Percentiles rank a stretch among this genome's conserved stretches.
Conservation (phyloP, 2,329 filamentous ascomycete genomes). For the Penicillium sp. region DNA sequence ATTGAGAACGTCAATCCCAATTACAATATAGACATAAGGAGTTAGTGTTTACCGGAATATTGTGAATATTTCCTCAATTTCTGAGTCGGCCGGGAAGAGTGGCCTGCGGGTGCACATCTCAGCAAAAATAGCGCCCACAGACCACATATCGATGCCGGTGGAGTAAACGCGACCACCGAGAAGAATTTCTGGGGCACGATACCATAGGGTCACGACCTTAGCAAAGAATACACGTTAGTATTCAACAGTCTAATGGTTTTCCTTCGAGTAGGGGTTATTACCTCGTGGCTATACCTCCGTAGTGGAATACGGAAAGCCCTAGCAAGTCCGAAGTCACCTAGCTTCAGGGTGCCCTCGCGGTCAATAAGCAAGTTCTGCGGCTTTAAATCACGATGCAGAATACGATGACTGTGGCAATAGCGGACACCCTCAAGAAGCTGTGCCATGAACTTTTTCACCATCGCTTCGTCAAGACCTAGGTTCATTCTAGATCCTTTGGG, state of each 20-base stretch:
- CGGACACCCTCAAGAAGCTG: slow-evolving; percentile 74
- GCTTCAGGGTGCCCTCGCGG: slow-evolving; percentile 75
- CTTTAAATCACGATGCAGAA: slow-evolving; percentile 81
- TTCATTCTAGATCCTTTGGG: slow-evolving; percentile 64
- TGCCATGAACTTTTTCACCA: slow-evolving; percentile 88
- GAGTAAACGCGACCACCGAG: slow-evolving; percentile 85
- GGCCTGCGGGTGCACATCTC: slow-evolving; percentile 94
- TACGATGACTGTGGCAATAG: slow-evolving; percentile 81
- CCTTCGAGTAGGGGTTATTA: slow-evolving; percentile 22
- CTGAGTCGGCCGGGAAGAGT: slow-evolving; percentile 82
- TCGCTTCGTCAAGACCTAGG: slow-evolving; percentile 65
- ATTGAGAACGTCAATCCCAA: not conserved
- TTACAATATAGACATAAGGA: slow-evolving; percentile 24
- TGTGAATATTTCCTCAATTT: slow-evolving; percentile 91
- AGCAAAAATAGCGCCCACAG: slow-evolving; percentile 84
- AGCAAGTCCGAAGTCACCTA: slow-evolving; percentile 82
- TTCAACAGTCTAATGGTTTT: not conserved
- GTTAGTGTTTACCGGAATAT: slow-evolving; percentile 63
- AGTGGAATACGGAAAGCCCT: slow-evolving; percentile 84
- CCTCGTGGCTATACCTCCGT: slow-evolving; percentile 85
- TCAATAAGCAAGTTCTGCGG: slow-evolving; percentile 84
- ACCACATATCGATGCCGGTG: slow-evolving; percentile 94
- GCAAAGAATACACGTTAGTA: not conserved
- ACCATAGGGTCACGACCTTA: slow-evolving; percentile 83
- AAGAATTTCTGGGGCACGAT: slow-evolving; percentile 80